Evolutionary conservation across 2,329 filamentous ascomycete genomes (phyloP).

Genomic region (Geosmithia morbida): DNA sequence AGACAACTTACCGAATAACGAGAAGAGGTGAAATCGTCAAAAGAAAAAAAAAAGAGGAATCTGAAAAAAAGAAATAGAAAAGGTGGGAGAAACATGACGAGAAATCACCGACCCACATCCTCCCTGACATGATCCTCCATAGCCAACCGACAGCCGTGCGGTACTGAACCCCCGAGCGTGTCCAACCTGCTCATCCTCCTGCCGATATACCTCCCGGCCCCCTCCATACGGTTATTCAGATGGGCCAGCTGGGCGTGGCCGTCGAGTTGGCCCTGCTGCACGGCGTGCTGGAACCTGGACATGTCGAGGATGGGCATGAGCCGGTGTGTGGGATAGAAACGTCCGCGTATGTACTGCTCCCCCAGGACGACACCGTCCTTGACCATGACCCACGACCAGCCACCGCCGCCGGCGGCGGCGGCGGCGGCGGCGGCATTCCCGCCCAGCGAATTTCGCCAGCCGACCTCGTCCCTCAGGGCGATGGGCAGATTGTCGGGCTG

Average conservation of each 20-base stretch:
- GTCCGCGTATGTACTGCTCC: conserved; percentile 32
- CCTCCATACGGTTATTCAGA: conserved; percentile 38
- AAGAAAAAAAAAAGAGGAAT: no score
- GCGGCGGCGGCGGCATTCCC: no score
- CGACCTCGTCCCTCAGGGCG: conserved; percentile 22
- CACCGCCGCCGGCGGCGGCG: conserved; percentile 10
- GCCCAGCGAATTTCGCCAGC: conserved; percentile 21
- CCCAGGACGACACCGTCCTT: conserved; percentile 30
- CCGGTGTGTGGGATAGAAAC: conserved; percentile 43
- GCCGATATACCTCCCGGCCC: conserved; percentile 23
- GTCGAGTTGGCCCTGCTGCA: conserved; percentile 22
- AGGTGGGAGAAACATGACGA: no score
- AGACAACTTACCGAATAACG: no score
- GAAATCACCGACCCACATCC: conserved; percentile 5
- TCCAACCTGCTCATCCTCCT: conserved; percentile 23
- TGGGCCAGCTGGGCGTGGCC: conserved; percentile 24
- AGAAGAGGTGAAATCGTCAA: no score
- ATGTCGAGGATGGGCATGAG: conserved; percentile 35
- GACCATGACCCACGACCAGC: conserved; percentile 23
- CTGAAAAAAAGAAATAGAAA: no score
- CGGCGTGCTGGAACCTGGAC: conserved; percentile 18
- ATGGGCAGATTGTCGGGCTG: conserved; percentile 22
- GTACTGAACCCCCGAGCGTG: conserved; percentile 27
- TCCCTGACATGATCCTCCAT: conserved; percentile 22
- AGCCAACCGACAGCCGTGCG: conserved; percentile 16